Conservation (phyloP, 2,329 filamentous ascomycete genomes). For the Gliomastix tumulicola region DNA sequence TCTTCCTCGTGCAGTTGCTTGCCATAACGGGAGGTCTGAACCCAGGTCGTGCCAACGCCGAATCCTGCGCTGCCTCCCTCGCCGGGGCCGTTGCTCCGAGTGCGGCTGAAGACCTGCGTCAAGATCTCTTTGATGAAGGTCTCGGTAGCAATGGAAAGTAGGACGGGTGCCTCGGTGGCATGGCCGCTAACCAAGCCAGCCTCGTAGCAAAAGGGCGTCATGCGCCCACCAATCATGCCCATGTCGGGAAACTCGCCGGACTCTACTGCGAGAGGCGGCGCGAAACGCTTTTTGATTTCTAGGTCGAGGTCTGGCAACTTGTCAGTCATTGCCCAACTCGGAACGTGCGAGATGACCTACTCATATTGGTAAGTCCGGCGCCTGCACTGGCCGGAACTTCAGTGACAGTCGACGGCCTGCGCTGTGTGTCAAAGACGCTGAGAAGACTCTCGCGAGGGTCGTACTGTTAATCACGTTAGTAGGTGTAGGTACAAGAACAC, state of each 20-base stretch:
- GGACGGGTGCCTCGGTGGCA: slow-evolving; percentile 51
- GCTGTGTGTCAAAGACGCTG: slow-evolving; percentile 45
- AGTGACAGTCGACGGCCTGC: slow-evolving; percentile 37
- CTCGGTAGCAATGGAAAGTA: slow-evolving; percentile 60
- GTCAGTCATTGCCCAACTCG: slow-evolving; percentile 9
- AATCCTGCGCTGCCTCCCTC: slow-evolving; percentile 55
- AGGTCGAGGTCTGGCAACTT: slow-evolving; percentile 49
- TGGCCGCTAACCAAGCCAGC: slow-evolving; percentile 55
- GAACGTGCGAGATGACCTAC: slow-evolving; percentile 36
- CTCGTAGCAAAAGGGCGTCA: slow-evolving; percentile 64
- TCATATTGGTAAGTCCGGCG: slow-evolving; percentile 75
- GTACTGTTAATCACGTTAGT: slow-evolving; percentile 34
- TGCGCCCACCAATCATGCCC: slow-evolving; percentile 54
- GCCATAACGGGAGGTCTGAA: slow-evolving; percentile 75
- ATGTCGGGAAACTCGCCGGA: slow-evolving; percentile 64
- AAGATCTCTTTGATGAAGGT: slow-evolving; percentile 62
- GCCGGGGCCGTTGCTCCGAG: slow-evolving; percentile 57
- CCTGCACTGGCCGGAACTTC: slow-evolving; percentile 59
- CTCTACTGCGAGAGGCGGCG: slow-evolving; percentile 57
- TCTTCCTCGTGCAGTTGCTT: slow-evolving; percentile 72
- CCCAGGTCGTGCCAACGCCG: slow-evolving; percentile 59
- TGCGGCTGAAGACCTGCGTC: slow-evolving; percentile 56
- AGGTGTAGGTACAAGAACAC: too few species aligned
- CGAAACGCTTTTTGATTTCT: slow-evolving; percentile 60
- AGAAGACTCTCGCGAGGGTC: slow-evolving; percentile 48